Conservation (phyloP, 2,329 filamentous ascomycete species). For the Thelonectria olida region DNA sequence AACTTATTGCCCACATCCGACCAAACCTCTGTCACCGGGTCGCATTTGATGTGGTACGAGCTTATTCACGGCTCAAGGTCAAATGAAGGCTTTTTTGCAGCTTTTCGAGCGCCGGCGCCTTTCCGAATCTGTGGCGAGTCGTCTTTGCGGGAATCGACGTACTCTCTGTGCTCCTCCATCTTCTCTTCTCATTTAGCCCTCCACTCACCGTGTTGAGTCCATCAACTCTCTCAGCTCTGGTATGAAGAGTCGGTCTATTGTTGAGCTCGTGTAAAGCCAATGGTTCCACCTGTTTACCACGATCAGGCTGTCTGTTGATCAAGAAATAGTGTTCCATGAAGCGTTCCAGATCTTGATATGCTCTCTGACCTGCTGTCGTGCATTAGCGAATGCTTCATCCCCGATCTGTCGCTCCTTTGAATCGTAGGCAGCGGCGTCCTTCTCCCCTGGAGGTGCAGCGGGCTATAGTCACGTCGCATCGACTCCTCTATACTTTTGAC, state of each 20-base stretch:
- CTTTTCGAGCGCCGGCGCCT: no score
- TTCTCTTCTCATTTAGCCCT: background rate
- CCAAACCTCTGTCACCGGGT: no score
- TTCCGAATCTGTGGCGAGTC: no score
- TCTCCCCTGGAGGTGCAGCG: constrained; percentile 4
- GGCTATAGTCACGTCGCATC: background rate
- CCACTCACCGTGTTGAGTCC: background rate
- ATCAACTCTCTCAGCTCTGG: background rate
- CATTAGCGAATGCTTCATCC: constrained; percentile 9
- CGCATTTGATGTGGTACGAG: no score
- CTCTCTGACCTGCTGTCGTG: constrained; percentile 10
- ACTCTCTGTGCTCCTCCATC: no score
- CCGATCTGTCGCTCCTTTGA: background rate
- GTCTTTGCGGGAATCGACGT: no score
- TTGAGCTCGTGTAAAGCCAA: background rate
- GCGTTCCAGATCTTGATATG: background rate
- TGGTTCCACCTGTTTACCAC: background rate
- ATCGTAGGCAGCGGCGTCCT: background rate
- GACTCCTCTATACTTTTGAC: no score
- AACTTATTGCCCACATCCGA: no score
- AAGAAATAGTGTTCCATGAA: constrained; percentile 22
- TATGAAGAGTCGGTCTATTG: background rate
- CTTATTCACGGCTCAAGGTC: no score
- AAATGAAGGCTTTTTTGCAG: no score
- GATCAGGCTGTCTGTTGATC: constrained; percentile 15